These are phyloP conservation scores for Taiwanofungus camphoratus DNA, from an alignment of 1,284 basidiomycete species.

Conservation along the genomic window DNA sequence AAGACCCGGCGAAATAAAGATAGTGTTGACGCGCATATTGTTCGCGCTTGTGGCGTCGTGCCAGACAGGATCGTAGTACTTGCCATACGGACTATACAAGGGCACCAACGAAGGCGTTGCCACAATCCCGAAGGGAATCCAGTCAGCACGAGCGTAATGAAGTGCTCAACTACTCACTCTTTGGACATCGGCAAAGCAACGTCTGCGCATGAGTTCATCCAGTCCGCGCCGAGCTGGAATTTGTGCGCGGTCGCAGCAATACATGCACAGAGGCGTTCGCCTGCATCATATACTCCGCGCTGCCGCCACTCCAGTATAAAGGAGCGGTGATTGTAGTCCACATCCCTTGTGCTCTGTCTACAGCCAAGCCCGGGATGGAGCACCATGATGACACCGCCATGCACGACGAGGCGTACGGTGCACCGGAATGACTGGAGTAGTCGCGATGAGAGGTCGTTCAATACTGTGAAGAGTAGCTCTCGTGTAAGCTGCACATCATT, in stretches of 20 bases:
- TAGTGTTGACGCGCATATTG: conserved; percentile 48
- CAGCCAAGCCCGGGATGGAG: conserved; percentile 43
- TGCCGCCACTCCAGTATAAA: conserved; percentile 50
- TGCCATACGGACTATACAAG: conserved; percentile 31
- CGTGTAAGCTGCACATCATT: conserved; percentile 34
- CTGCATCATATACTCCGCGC: conserved; percentile 43
- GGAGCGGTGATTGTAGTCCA: conserved; percentile 57
- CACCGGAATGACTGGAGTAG: conserved; percentile 37
- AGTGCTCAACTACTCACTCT: conserved; percentile 47
- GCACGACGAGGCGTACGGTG: conserved; percentile 52
- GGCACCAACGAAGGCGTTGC: background rate
- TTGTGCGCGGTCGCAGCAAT: conserved; percentile 45
- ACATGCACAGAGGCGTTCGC: conserved; percentile 45
- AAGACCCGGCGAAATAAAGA: conserved; percentile 51
- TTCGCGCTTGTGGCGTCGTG: conserved; percentile 40
- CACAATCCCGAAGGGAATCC: background rate
- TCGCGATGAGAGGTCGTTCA: conserved; percentile 45
- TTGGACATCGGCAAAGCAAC: conserved; percentile 55
- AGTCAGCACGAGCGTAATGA: conserved; percentile 8
- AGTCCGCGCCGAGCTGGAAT: conserved; percentile 53
- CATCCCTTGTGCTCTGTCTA: conserved; percentile 52
- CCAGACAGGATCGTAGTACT: conserved; percentile 54
- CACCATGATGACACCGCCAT: conserved; percentile 67
- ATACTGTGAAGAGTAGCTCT: conserved; percentile 34
- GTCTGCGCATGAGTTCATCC: conserved; percentile 71